Evolutionary conservation across 2,329 filamentous ascomycete genomes (phyloP).

Genomic region (Ophiostoma populinum): DNA sequence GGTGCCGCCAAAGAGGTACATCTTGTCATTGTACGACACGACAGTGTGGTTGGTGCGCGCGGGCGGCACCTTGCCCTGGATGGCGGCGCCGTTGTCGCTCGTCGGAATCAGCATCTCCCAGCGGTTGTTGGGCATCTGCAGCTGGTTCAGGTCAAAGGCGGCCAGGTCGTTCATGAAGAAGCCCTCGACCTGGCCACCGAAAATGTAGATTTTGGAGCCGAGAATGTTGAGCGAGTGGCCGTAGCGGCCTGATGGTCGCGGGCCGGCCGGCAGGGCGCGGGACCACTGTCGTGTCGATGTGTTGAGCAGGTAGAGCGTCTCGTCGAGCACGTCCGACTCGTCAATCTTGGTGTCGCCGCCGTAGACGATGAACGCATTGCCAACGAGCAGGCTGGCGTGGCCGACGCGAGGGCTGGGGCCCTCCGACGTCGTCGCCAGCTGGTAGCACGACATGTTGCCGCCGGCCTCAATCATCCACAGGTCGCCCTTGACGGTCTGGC

Average conservation of each 20-base stretch:
- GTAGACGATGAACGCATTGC: slow-evolving; percentile 97
- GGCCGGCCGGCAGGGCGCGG: slow-evolving; percentile 70
- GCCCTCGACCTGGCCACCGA: slow-evolving; percentile 92
- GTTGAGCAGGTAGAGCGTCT: slow-evolving; percentile 91
- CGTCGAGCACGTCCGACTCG: slow-evolving; percentile 77
- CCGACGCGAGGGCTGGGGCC: slow-evolving; percentile 90
- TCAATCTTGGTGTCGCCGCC: slow-evolving; percentile 97
- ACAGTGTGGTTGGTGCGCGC: slow-evolving; percentile 90
- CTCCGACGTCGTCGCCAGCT: slow-evolving; percentile 78
- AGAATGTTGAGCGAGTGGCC: slow-evolving; percentile 93
- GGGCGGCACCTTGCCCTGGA: slow-evolving; percentile 55
- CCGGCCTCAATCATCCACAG: slow-evolving; percentile 95
- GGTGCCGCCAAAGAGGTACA: slow-evolving; percentile 94
- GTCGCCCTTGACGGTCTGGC: slow-evolving; percentile 89
- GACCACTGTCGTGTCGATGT: slow-evolving; percentile 99
- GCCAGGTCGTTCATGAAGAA: slow-evolving; percentile 96
- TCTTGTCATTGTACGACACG: slow-evolving; percentile 78
- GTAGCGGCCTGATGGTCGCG: slow-evolving; percentile 76
- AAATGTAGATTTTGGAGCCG: slow-evolving; percentile 92
- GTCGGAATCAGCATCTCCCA: slow-evolving; percentile 88
- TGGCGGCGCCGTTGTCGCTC: slow-evolving; percentile 42
- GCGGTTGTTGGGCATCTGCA: slow-evolving; percentile 77
- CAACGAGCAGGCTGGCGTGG: slow-evolving; percentile 82
- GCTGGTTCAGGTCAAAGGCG: slow-evolving; percentile 86
- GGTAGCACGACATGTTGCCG: slow-evolving; percentile 76